These are phyloP conservation scores for Nicotiana knightiana DNA, from an alignment of 257 asterid genomes.

Conservation along the genomic window DNA sequence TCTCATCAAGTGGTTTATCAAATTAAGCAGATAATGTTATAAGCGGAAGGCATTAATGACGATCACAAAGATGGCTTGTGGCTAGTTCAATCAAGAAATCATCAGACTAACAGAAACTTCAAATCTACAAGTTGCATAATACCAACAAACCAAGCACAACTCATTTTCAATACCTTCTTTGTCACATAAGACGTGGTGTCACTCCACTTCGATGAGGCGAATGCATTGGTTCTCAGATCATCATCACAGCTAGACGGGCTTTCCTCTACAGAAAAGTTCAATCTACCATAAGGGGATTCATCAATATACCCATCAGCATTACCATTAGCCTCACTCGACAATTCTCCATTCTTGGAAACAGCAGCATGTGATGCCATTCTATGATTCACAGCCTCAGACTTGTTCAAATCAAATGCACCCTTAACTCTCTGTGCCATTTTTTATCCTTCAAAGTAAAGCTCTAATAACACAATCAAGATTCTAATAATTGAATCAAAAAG, in stretches of 20 bases:
- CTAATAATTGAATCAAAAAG: conserved; percentile 64
- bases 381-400: conserved; percentile 15
- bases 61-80: background rate
- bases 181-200: conserved; percentile 66
- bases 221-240: conserved; percentile 30
- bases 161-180: conserved; percentile 51
- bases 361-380: conserved; percentile 34
- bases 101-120: background rate
- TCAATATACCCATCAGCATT: conserved; percentile 38
- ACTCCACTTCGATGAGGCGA: conserved; percentile 54
- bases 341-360: conserved; percentile 33
- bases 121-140: background rate
- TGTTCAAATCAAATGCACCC: conserved; percentile 25
- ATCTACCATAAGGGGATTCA: conserved; percentile 74
- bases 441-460: conserved; percentile 37
- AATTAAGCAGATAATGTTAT: background rate
- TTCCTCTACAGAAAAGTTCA: conserved; percentile 39
- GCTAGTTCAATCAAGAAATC: background rate
- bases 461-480: conserved; percentile 21
- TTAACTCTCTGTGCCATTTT: conserved; percentile 50
- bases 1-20: background rate
- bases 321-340: conserved; percentile 31
- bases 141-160: background rate
- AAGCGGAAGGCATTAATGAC: background rate
- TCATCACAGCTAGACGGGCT: conserved; percentile 44